Evolutionary conservation across 2,329 filamentous ascomycete genomes (phyloP), one percentile per base, ranked within the genome.

Genomic region (Aspergillus puulaauensis): DNA sequence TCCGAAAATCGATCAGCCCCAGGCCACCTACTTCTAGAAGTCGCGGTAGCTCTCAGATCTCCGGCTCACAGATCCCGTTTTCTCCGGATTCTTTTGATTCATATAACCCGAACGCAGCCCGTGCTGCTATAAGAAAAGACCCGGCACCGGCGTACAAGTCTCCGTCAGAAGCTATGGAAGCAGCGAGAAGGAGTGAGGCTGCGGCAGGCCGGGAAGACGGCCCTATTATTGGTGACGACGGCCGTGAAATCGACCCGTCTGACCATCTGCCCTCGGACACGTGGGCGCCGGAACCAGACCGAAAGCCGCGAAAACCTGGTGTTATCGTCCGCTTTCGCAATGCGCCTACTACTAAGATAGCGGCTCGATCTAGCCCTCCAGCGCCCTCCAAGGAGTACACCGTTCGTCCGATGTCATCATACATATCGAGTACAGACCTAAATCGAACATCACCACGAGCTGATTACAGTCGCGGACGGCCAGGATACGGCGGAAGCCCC

Each of bases 221-320:
- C 2, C 84, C 85, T 7, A 86, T 88, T 55, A 83, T 87, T 44
- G 84, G 83, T 17, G 85, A 84, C 66, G 83, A 86, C 67, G 86
- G 86, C 15, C 80, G 84, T 35, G 81, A 86, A 56, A 86, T 88
- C 63, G 86, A 88, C 70, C 86, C 86, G 4, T 86, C 84, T 0
- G 86, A 88, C 68, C 85, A 88, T 67, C 76, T 88, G 2, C 86
- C 86, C 1, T 78, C 86, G 3, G 82, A 86, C 60, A 85, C 83
- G 2, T 88, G 86, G 86, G 86, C 86, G 0, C 86, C 86, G 1
- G 86, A 88, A 65, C 86, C 86, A 2, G 84, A 86, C 61, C 79
- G 80, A 40, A 88, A 87, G 64, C 75, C 69, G 48, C 74, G 73
- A 51, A 75, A 82, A 70, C 75, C 79, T 21, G 78, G 80, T 47